phyloP scores from a whole-genome alignment of 768 basidiomycete genomes.

The Sutorius australiensis region DNA sequence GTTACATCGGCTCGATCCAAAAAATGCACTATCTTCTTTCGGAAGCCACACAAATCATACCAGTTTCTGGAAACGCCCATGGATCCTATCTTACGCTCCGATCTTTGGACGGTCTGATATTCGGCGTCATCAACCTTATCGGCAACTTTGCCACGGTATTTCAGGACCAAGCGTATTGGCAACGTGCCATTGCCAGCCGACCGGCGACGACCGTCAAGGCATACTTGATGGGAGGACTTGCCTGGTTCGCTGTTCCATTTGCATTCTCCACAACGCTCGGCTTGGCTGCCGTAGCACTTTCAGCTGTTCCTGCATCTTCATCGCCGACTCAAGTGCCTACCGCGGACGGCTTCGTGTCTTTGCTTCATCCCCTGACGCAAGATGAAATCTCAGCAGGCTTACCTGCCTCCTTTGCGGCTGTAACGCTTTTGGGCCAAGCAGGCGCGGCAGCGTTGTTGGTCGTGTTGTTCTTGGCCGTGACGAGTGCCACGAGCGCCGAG shows the following conservation, averaged over 20 bases:
- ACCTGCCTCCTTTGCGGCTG: conserved; percentile 78
- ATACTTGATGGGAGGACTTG: conserved; percentile 82
- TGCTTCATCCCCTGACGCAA: conserved; percentile 40
- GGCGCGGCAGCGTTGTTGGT: conserved; percentile 79
- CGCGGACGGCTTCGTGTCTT: conserved; percentile 47
- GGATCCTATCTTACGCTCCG: conserved; percentile 85
- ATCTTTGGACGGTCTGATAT: conserved; percentile 73
- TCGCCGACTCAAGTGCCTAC: conserved; percentile 37
- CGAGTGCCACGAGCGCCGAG: conserved; percentile 83
- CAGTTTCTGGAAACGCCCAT: conserved; percentile 77
- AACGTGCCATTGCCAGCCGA: conserved; percentile 83
- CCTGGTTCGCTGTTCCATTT: conserved; percentile 92
- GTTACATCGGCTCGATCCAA: conserved; percentile 72
- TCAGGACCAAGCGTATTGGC: conserved; percentile 82
- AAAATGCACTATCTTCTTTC: conserved; percentile 79
- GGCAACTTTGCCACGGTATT: conserved; percentile 75
- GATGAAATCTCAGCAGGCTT: conserved; percentile 86
- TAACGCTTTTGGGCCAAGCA: conserved; percentile 72
- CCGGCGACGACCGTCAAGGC: conserved; percentile 88
- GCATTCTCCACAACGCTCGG: conserved; percentile 85
- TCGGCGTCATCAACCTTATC: conserved; percentile 83
- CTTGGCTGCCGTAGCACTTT: conserved; percentile 80
- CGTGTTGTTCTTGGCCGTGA: conserved; percentile 84
- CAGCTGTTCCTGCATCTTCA: conserved; percentile 35
- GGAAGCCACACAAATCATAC: conserved; percentile 47